phyloP scores from a whole-genome alignment of 805 yeast genomes.

The Torulaspora gathmanii region DNA sequence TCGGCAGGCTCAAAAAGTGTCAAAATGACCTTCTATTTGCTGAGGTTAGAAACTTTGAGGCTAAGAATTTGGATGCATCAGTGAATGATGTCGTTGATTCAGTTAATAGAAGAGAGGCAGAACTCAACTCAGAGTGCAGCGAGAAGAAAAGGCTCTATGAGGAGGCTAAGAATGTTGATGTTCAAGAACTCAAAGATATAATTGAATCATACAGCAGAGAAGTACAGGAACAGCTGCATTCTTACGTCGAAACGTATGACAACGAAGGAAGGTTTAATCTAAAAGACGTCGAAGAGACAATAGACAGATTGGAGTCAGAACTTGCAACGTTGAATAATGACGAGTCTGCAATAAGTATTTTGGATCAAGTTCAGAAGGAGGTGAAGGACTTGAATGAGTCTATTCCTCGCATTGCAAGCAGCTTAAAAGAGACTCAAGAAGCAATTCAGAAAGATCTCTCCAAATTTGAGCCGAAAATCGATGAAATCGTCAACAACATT shows the following conservation, averaged over 20 bases:
- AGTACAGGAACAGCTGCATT: constrained; percentile 38
- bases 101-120: constrained; percentile 32
- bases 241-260: constrained; percentile 40
- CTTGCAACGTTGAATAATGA: constrained; percentile 37
- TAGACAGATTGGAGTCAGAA: constrained; percentile 47
- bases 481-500: constrained; percentile 48
- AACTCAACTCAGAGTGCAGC: constrained; percentile 27
- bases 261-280: constrained; percentile 38
- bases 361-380: constrained; percentile 30
- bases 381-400: constrained; percentile 21
- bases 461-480: constrained; percentile 61
- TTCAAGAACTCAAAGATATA: constrained; percentile 24
- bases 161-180: constrained; percentile 11
- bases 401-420: constrained; percentile 22
- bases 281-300: constrained; percentile 36
- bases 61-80: constrained; percentile 37
- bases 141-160: constrained; percentile 25
- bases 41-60: constrained; percentile 37
- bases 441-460: constrained; percentile 39
- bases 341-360: constrained; percentile 36
- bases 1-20: constrained; percentile 26
- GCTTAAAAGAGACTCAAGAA: constrained; percentile 30
- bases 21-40: constrained; percentile 27
- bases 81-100: constrained; percentile 30
- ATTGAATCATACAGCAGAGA: constrained; percentile 39